phyloP scores from a whole-genome alignment of 2,329 filamentous ascomycete species.

The Macrophomina pseudophaseolina region DNA sequence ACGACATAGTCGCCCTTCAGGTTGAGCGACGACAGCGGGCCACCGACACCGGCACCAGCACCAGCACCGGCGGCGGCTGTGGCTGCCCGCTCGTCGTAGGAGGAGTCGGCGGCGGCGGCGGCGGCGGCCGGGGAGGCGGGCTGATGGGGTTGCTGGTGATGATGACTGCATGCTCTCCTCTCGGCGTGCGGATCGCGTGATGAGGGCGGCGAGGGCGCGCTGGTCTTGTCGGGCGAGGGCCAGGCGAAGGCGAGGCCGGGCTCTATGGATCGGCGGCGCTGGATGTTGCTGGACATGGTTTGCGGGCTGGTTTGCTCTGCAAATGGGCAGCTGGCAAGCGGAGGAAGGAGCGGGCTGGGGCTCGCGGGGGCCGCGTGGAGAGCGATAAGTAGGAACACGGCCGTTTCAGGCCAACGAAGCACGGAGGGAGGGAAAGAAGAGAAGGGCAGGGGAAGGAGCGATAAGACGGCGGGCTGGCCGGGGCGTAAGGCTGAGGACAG shows the following conservation, averaged over 20 bases:
- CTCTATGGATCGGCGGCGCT: conserved; percentile 26
- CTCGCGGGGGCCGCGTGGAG: conserved; percentile 17
- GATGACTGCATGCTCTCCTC: conserved; percentile 18
- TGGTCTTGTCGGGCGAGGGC: conserved; percentile 10
- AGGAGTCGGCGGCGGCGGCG: background rate
- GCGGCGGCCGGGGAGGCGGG: too few relatives aligned
- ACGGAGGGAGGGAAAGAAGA: conserved; percentile 8
- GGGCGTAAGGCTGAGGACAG: conserved; percentile 13
- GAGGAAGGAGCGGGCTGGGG: background rate
- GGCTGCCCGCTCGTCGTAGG: background rate
- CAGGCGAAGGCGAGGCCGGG: conserved; percentile 25
- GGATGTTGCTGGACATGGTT: conserved; percentile 23
- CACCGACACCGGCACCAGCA: background rate
- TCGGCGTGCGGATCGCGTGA: conserved; percentile 17
- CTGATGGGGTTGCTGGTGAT: background rate
- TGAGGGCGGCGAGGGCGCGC: conserved; percentile 6
- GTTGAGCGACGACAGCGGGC: conserved; percentile 24
- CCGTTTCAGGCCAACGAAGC: conserved; percentile 17
- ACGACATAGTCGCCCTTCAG: conserved; percentile 27
- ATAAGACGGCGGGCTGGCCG: conserved; percentile 3
- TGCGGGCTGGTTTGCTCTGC: too few relatives aligned
- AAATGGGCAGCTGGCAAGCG: background rate
- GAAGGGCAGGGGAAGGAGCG: background rate
- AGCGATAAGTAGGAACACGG: conserved; percentile 17
- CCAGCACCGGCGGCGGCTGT: too few relatives aligned